Evolutionary conservation across 306 rosid species (phyloP).

Genomic region (Trichosanthes cucumerina): DNA sequence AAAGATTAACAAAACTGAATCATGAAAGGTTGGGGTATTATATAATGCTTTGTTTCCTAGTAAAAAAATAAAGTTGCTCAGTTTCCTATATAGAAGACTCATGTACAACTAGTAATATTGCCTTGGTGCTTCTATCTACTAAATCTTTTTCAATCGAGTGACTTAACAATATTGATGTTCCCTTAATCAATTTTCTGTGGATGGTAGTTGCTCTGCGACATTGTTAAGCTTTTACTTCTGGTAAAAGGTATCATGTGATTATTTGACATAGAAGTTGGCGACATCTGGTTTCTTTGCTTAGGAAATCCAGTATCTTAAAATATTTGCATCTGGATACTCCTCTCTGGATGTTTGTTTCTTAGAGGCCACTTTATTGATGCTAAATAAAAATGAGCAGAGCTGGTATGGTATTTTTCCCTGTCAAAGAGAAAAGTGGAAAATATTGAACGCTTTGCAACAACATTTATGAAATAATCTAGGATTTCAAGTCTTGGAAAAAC

Average conservation of each 20-base stretch:
- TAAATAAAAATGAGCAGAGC: conserved; percentile 42
- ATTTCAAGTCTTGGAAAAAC: not conserved
- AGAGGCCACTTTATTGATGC: conserved; percentile 75
- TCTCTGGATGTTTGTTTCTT: conserved; percentile 63
- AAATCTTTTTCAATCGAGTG: not conserved
- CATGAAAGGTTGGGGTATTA: not conserved
- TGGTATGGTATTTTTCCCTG: conserved; percentile 38
- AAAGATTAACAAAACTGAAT: not conserved
- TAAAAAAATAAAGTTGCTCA: not conserved
- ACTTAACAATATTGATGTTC: not conserved
- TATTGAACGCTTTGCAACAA: conserved; percentile 51
- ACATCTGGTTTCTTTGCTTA: not conserved
- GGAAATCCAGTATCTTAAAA: not conserved
- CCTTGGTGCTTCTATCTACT: not conserved
- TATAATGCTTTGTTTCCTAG: not conserved
- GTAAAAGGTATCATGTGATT: not conserved
- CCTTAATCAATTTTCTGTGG: not conserved
- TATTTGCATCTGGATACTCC: conserved; percentile 75
- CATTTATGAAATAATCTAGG: not conserved
- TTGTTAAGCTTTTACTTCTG: not conserved
- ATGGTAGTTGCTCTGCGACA: not conserved
- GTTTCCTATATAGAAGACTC: not conserved
- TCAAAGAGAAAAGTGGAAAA: conserved; percentile 33
- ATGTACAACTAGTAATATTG: not conserved
- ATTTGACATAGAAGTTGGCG: not conserved